These are phyloP conservation scores for Selenicereus undatus DNA, from an alignment of 148 eudicot species.

Conservation along the genomic window DNA sequence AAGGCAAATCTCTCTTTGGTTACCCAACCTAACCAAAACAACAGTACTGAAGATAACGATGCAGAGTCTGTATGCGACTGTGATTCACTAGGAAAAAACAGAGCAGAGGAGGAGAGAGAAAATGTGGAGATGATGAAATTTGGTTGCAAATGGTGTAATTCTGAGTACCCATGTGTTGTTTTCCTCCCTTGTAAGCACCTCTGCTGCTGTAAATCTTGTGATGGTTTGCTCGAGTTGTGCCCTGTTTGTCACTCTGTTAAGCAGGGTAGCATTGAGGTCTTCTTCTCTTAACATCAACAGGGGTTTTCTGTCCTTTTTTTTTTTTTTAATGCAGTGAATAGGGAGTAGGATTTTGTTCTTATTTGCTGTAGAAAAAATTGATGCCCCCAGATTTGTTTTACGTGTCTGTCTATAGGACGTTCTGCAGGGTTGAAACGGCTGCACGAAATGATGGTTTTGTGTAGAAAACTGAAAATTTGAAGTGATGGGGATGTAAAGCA, in stretches of 20 bases:
- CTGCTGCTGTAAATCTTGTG: conserved; percentile 50
- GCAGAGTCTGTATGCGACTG: conserved; percentile 42
- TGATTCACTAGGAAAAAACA: background rate
- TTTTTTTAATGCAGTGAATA: background rate
- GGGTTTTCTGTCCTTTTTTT: too few relatives aligned
- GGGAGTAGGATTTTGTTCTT: background rate
- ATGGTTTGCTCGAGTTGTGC: conserved; percentile 30
- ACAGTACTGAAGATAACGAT: background rate
- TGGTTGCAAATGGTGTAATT: conserved; percentile 32
- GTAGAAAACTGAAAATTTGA: background rate
- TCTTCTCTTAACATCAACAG: background rate
- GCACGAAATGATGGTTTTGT: background rate
- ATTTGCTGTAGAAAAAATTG: background rate
- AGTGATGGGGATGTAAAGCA: background rate
- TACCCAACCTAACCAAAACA: background rate
- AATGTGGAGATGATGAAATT: conserved; percentile 15
- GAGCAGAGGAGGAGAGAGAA: background rate
- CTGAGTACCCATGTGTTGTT: conserved; percentile 30
- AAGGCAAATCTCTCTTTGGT: conserved; percentile 13
- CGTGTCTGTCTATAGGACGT: background rate
- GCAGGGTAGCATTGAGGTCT: conserved; percentile 39
- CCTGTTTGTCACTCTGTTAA: conserved; percentile 51
- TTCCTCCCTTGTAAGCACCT: conserved; percentile 60
- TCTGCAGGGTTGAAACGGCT: background rate
- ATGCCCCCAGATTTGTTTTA: background rate